Evolutionary conservation across 495 filamentous ascomycete species (phyloP), one percentile per base, ranked within the genome.

Genomic region (Trypethelium eluteriae): DNA sequence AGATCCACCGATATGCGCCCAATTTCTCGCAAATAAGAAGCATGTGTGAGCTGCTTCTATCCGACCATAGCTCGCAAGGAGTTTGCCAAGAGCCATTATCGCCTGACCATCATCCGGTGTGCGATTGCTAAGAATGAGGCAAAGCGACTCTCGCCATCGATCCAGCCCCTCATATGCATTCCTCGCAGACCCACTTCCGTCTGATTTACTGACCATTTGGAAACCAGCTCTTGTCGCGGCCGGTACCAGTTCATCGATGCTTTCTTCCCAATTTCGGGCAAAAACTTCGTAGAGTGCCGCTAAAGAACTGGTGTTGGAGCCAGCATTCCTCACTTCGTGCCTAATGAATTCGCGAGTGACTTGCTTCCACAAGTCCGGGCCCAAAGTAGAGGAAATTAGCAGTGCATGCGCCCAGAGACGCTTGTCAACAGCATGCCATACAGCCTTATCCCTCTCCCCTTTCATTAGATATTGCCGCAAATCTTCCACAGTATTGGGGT

Each of bases 401-500:
- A 99, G 87, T 9, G 95, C 95, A 77, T 99, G 95, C 11, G 89
- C 93, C 95, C 95, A 99, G 3, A 98, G 79, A 46, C 91, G 86
- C 74, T 89, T 88, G 73, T 99, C 95, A n/a, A 90, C 93, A 6
- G 95, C 95, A 66, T 85, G 80, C 94, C 94, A 98, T 11, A 96
- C 88, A 2, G 95, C 95, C 71, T 93, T 91, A 71, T 96, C 92
- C 11, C 89, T 83, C 39, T 99, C 89, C 12, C 95, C 94, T 44
- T 81, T 76, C 5, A 96, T 78, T 34, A 99, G 83, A 68, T 85
- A 78, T 36, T 80, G 85, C 10, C 90, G 86, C 61, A 99, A 81
- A 39, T 82, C 80, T 65, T 89, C 85, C 10, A 94, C 74, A 14
- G 86, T 84, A 2, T 83, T 78, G 18, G 85, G 79, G 74, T 93